Evolutionary conservation across 495 filamentous ascomycete genomes (phyloP).

Genomic region (Aspergillus homomorphus): DNA sequence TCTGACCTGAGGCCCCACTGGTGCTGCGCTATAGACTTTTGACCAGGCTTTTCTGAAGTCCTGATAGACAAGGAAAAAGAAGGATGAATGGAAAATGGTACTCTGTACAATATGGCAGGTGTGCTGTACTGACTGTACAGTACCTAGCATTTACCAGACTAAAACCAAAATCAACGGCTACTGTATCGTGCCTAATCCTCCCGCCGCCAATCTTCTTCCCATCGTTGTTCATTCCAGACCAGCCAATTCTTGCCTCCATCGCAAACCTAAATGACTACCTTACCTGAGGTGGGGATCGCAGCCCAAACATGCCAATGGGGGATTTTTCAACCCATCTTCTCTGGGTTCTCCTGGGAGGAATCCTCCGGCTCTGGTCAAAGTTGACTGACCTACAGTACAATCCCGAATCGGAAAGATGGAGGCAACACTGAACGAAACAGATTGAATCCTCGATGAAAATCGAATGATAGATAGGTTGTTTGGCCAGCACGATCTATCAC

Average conservation of each 20-base stretch:
- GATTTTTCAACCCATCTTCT: neutral
- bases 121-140: neutral
- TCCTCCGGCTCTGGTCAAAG: neutral
- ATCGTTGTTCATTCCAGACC: conserved; percentile 16
- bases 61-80: conserved; percentile 1
- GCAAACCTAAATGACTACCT: conserved; percentile 16
- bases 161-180: conserved; percentile 10
- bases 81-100: neutral
- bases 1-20: no score
- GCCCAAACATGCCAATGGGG: conserved; percentile 13
- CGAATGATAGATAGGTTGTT: neutral
- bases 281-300: conserved; percentile 8
- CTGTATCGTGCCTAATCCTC: conserved; percentile 24
- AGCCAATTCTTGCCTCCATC: conserved; percentile 12
- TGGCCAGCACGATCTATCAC: conserved; percentile 13
- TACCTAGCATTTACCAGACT: neutral
- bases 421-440: neutral
- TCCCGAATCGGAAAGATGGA: neutral
- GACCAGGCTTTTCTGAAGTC: conserved; percentile 4
- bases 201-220: conserved; percentile 28
- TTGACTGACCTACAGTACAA: neutral
- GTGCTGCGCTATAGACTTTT: conserved; percentile 5
- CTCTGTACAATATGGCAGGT: no score
- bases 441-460: no score
- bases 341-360: neutral